Conservation (phyloP, 805 yeast genomes). For the Saccharomycopsis vini region DNA sequence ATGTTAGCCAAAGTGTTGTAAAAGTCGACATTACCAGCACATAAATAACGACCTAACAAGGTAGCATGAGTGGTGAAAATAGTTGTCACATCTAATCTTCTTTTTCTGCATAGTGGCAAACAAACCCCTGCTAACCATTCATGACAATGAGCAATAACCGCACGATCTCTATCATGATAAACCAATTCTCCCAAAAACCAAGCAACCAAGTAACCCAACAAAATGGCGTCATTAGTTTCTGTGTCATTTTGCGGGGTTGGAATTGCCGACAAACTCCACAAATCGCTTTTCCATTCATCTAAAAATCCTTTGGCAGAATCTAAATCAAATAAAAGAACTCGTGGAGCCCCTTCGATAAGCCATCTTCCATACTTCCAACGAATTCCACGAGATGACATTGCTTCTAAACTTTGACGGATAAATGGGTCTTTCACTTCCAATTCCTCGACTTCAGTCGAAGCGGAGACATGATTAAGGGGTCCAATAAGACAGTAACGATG, state of each 20-base stretch:
- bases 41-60: constrained; percentile 82
- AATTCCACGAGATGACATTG: constrained; percentile 79
- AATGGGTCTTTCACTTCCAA: constrained; percentile 44
- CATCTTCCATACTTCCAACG: constrained; percentile 84
- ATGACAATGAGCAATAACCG: constrained; percentile 90
- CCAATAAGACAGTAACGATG: constrained; percentile 83
- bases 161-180: constrained; percentile 73
- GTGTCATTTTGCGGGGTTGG: constrained; percentile 86
- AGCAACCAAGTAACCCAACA: constrained; percentile 87
- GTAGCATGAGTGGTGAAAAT: constrained; percentile 98
- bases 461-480: constrained; percentile 66
- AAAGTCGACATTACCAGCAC: constrained; percentile 95
- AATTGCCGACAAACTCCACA: constrained; percentile 86
- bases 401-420: constrained; percentile 54
- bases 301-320: constrained; percentile 60
- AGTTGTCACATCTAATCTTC: constrained; percentile 88
- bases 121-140: constrained; percentile 99
- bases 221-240: constrained; percentile 87
- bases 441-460: constrained; percentile 76
- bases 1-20: constrained; percentile 82
- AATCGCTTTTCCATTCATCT: constrained; percentile 89
- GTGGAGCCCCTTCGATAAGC: constrained; percentile 96
- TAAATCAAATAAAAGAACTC: constrained; percentile 82
- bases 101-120: constrained; percentile 81
- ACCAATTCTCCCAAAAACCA: constrained; percentile 96